These are phyloP conservation scores for Pseudocercospora macadamiae DNA, from an alignment of 2,329 filamentous ascomycete species.

Conservation along the genomic window DNA sequence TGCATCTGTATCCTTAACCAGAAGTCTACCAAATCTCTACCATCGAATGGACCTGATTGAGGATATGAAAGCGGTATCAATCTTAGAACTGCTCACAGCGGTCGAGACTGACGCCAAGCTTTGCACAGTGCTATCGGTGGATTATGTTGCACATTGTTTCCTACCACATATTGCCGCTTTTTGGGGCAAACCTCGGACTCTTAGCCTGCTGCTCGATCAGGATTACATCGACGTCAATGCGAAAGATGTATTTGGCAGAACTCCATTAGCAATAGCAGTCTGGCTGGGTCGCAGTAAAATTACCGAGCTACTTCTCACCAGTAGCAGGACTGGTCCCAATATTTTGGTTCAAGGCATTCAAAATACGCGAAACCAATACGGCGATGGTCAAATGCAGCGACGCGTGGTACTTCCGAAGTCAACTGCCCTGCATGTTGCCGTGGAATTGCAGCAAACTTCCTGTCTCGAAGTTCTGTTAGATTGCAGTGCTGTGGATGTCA, in stretches of 20 bases:
- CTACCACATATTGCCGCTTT: background rate
- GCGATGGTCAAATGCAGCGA: too few relatives aligned
- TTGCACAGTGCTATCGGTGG: background rate
- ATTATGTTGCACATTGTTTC: background rate
- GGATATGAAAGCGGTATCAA: too few relatives aligned
- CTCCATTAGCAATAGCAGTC: background rate
- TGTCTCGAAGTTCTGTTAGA: background rate
- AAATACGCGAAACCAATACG: background rate
- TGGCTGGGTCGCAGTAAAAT: background rate
- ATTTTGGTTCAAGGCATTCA: background rate
- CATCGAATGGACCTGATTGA: too few relatives aligned
- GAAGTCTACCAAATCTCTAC: too few relatives aligned
- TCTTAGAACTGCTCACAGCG: too few relatives aligned
- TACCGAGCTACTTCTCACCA: background rate
- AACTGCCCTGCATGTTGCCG: background rate
- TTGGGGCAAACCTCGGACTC: background rate
- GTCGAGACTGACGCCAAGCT: background rate
- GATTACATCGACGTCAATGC: background rate
- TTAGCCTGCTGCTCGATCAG: background rate
- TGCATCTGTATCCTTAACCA: too few relatives aligned
- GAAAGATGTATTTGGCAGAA: background rate
- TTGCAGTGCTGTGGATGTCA: background rate
- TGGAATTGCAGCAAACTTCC: background rate
- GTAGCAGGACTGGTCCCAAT: background rate
- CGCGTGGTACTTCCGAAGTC: too few relatives aligned